Evolutionary conservation across 768 basidiomycete genomes (phyloP).

Genomic region (Candolleomyces efflorescens): DNA sequence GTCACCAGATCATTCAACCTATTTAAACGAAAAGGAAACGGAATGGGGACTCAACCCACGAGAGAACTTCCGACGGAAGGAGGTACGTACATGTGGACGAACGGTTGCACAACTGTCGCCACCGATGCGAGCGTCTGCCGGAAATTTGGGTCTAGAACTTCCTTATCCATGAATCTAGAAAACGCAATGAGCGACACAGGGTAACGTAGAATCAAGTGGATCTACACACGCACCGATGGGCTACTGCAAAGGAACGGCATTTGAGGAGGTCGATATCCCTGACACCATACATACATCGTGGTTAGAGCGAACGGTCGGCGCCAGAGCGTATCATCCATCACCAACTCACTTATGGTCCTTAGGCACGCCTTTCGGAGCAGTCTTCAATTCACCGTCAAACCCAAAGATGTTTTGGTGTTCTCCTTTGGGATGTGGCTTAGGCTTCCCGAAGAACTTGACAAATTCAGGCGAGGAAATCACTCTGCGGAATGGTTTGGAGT

Average conservation of each 20-base stretch:
- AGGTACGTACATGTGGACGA: constrained; percentile 68
- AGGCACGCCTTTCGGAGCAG: constrained; percentile 84
- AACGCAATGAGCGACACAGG: neutral
- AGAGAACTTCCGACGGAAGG: too few relatives aligned
- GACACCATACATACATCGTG: neutral
- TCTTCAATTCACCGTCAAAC: constrained; percentile 81
- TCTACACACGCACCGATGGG: constrained; percentile 43
- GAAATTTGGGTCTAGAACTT: constrained; percentile 68
- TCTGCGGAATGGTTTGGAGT: constrained; percentile 56
- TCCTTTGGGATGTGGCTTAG: constrained; percentile 59
- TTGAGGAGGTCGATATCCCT: constrained; percentile 93
- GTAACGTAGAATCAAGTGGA: neutral
- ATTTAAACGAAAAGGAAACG: neutral
- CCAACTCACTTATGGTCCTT: constrained; percentile 69
- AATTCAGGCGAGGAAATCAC: constrained; percentile 70
- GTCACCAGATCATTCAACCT: constrained; percentile 77
- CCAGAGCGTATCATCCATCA: neutral
- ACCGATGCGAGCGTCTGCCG: constrained; percentile 54
- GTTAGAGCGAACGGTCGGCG: neutral
- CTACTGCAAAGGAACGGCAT: constrained; percentile 72
- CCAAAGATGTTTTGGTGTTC: constrained; percentile 79
- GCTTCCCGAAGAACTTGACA: constrained; percentile 70
- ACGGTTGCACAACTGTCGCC: constrained; percentile 56
- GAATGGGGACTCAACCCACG: too few relatives aligned
- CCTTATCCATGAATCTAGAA: constrained; percentile 65